A percentile compares a stretch with the other conserved stretches of the same genome.
phyloP scores from a whole-genome alignment of 1,139 yeast species.

The Dujonia santamariae region DNA sequence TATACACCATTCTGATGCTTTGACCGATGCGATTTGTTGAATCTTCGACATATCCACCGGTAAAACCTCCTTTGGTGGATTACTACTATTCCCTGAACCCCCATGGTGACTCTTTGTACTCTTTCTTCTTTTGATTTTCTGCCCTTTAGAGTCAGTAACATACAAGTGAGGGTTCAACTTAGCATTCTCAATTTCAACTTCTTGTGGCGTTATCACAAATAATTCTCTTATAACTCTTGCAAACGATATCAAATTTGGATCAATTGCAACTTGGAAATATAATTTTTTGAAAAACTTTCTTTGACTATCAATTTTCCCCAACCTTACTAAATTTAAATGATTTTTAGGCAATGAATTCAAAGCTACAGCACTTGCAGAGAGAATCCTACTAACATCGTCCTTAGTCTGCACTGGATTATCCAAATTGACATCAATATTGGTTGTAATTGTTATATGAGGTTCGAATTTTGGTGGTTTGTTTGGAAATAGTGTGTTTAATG shows the following conservation, averaged over 20 bases:
- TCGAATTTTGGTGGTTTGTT: conserved; percentile 63
- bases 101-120: conserved; percentile 21
- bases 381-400: conserved; percentile 57
- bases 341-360: conserved; percentile 43
- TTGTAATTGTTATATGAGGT: conserved; percentile 77
- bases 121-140: conserved; percentile 21
- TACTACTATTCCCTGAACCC: conserved; percentile 8
- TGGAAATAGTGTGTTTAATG: conserved; percentile 67
- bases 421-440: conserved; percentile 48
- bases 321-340: conserved; percentile 34
- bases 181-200: conserved; percentile 33
- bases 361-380: conserved; percentile 68
- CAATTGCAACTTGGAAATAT: conserved; percentile 52
- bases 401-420: conserved; percentile 36
- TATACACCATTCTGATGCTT: conserved; percentile 54
- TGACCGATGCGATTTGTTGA: conserved; percentile 28
- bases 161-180: conserved; percentile 40
- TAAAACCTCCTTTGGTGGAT: conserved; percentile 11
- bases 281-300: conserved; percentile 59
- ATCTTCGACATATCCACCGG: conserved; percentile 25
- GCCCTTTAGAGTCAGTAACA: conserved; percentile 34
- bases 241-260: conserved; percentile 59
- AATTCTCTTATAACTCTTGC: conserved; percentile 70
- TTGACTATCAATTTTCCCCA: conserved; percentile 39
- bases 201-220: conserved; percentile 49